Conservation (phyloP, 352 stramenopile genomes). For the Globisporangium splendens region DNA sequence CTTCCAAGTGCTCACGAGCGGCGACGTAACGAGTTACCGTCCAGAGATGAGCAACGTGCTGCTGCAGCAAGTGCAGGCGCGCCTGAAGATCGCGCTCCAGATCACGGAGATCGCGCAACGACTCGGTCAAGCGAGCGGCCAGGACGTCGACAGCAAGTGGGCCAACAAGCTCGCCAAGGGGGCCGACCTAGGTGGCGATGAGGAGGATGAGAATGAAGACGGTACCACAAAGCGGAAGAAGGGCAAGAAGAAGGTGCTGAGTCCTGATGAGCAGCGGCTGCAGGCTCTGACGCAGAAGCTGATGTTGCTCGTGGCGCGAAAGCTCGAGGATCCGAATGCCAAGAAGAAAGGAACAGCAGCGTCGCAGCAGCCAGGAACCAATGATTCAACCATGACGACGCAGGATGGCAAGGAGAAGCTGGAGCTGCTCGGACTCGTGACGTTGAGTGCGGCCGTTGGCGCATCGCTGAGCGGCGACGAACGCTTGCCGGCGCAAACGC, state of each 20-base stretch:
- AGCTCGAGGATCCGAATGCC: conserved; percentile 13
- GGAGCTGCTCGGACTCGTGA: conserved; percentile 52
- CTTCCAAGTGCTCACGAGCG: conserved; percentile 14
- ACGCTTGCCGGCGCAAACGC: conserved; percentile 73
- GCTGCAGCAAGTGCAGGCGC: conserved; percentile 42
- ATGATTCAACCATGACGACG: neutral
- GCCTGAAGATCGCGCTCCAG: conserved; percentile 55
- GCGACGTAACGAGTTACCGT: conserved; percentile 20
- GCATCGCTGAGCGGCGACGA: conserved; percentile 39
- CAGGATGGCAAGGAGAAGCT: conserved; percentile 64
- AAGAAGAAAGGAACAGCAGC: conserved; percentile 8
- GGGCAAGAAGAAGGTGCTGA: conserved; percentile 29
- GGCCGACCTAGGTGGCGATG: conserved; percentile 43
- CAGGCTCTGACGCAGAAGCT: conserved; percentile 71
- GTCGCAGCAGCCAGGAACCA: neutral
- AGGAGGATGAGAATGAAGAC: conserved; percentile 42
- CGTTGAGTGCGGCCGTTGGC: conserved; percentile 52
- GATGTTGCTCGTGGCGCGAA: conserved; percentile 45
- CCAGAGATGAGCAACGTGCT: conserved; percentile 23
- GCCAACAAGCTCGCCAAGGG: conserved; percentile 49
- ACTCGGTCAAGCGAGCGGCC: conserved; percentile 20
- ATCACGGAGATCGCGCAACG: conserved; percentile 49
- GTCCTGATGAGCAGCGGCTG: conserved; percentile 66
- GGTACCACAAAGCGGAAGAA: conserved; percentile 30
- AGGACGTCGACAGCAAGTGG: conserved; percentile 54